Conservation (phyloP, 2,329 filamentous ascomycete species). For the Fusarium mangiferae region DNA sequence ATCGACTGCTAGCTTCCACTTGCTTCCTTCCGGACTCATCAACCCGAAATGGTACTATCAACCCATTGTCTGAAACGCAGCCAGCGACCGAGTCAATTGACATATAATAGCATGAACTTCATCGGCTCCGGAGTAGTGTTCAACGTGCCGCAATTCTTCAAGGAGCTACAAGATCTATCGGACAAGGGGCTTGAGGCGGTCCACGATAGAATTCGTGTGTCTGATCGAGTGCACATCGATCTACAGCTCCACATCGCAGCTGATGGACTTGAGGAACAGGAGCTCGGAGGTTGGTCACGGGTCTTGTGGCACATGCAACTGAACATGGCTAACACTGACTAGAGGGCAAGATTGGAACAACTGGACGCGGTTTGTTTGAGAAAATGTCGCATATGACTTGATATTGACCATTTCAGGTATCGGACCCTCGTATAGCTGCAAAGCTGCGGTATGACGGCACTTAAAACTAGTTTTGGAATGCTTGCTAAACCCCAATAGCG, state of each 20-base stretch:
- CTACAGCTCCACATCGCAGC: slow-evolving; percentile 6
- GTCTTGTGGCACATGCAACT: background rate
- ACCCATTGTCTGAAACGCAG: background rate
- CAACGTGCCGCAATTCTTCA: slow-evolving; percentile 63
- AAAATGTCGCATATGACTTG: rapidly evolving
- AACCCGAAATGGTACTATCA: slow-evolving; percentile 64
- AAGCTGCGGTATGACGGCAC: background rate
- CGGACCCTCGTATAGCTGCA: background rate
- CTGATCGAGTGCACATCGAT: slow-evolving; percentile 4
- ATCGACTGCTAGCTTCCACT: slow-evolving; percentile 60
- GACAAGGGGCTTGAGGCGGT: slow-evolving; percentile 47
- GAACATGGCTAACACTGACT: background rate
- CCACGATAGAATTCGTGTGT: background rate
- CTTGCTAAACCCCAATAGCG: background rate
- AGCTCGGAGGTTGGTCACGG: slow-evolving; percentile 9
- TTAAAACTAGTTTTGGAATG: background rate
- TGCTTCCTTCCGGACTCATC: slow-evolving; percentile 76
- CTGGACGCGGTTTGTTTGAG: background rate
- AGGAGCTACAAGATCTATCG: slow-evolving; percentile 54
- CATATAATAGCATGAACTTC: slow-evolving; percentile 64
- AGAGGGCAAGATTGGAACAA: background rate
- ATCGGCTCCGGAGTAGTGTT: slow-evolving; percentile 78
- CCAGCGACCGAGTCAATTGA: background rate
- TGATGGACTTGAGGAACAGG: slow-evolving; percentile 13
- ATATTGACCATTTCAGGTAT: background rate